Base-by-base conservation (phyloP, 1,284 basidiomycete genomes). In the Leccinum fallax region DNA sequence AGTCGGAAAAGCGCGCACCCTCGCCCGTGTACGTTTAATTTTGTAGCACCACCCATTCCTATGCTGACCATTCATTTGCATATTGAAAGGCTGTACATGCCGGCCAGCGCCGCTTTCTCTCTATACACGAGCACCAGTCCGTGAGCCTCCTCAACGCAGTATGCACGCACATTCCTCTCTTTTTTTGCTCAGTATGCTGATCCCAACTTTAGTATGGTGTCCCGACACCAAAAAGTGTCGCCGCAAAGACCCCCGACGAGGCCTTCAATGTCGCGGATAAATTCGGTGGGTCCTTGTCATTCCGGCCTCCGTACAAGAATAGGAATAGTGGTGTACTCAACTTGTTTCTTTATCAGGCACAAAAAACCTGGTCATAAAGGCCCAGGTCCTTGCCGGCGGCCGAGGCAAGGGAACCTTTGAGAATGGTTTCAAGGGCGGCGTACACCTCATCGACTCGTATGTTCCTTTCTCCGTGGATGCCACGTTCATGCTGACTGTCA, bases 41-140 rank as follows among this genome's bases (percentile, higher is more conserved):
- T 24, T 9, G 21, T 11, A 10, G 1, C 59, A 11, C 40, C 2
- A 9, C 40, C 5, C 15, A 51, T 34, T 34, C 24, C 21, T 19
- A 5, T 38, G 4, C 38, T 65, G 30, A 59, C 65, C 38, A 13
- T 40, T 36, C 32, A 36, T 59, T 34, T 16, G 1, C 43, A 21
- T 11, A 46, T 52, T 43, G 48, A 36, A 59, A 90, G 88, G 78
- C 80, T 76, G 83, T 80, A 70, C 87, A 85, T 85, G 85, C 85
- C 71, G 85, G 88, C 76, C 95, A 97, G 85, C 93, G 85, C 81
- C 93, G 97, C 71, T 93, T 91, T 79, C 87, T 99, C 72, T 97
- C 95, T 54, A 97, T 99, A 74, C 97, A 99, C 81, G 97, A 99
- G 82, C 95, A 98, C 81, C 95, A 98, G 77, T 97, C 95, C 59